Conservation (phyloP, 140 eudicot genomes). For the Anethum foeniculum region DNA sequence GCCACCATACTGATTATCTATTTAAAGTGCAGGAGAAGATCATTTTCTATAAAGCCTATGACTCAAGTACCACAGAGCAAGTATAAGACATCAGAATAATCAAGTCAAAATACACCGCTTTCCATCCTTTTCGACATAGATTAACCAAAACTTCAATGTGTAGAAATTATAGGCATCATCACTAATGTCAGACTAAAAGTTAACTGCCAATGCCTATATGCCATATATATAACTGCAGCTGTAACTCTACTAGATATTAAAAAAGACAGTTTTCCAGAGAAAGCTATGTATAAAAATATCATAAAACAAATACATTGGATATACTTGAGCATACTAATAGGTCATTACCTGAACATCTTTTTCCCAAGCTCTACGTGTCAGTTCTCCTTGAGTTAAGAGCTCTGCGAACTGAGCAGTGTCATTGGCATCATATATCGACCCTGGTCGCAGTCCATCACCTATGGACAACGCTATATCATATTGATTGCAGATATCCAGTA, state of each 20-base stretch:
- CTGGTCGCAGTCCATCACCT: slow-evolving; percentile 97
- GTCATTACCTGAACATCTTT: slow-evolving; percentile 92
- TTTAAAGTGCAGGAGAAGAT: not conserved
- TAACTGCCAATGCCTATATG: not conserved
- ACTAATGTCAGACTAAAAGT: not conserved
- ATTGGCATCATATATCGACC: slow-evolving; percentile 93
- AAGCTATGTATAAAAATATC: not conserved
- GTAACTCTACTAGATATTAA: not conserved
- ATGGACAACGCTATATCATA: slow-evolving; percentile 90
- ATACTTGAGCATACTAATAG: not conserved
- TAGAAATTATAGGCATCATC: not conserved
- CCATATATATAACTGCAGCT: not conserved
- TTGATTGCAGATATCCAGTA: slow-evolving; percentile 92
- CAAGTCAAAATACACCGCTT: not conserved
- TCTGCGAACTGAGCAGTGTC: slow-evolving; percentile 98
- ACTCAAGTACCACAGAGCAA: not conserved
- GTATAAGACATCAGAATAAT: not conserved
- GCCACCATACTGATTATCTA: not conserved
- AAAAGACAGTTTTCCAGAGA: not conserved
- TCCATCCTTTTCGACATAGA: not conserved
- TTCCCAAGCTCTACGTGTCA: slow-evolving; percentile 92
- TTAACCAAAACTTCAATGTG: not conserved
- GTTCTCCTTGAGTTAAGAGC: slow-evolving; percentile 93
- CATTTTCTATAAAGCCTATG: not conserved
- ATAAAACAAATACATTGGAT: not conserved